Percentiles rank a stretch among this genome's conserved stretches.
Conservation (phyloP, 441 rosid genomes). For the Populus hybrid region DNA sequence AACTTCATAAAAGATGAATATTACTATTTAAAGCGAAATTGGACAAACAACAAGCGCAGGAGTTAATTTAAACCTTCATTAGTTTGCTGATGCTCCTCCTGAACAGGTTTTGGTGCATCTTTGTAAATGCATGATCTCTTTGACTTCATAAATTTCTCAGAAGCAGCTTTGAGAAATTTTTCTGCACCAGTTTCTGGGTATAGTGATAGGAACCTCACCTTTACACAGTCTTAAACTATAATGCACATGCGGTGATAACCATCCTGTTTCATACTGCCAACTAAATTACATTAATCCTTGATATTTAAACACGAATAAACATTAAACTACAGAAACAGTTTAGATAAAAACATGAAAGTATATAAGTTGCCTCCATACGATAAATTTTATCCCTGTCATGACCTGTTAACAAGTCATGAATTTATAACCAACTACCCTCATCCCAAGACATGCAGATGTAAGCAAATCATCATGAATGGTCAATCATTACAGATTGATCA, state of each 20-base stretch:
- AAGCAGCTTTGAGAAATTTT: conserved; percentile 62
- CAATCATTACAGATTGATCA: not conserved
- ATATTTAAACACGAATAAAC: conserved; percentile 5
- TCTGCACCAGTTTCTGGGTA: conserved; percentile 73
- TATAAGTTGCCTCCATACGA: not conserved
- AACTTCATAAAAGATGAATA: too few species aligned
- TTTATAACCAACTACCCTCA: not conserved
- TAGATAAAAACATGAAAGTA: not conserved
- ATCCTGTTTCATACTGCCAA: conserved; percentile 81
- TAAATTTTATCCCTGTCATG: not conserved
- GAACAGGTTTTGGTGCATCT: conserved; percentile 42
- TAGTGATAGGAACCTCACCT: conserved; percentile 76
- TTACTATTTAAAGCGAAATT: not conserved
- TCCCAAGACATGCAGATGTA: not conserved
- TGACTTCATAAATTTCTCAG: conserved; percentile 77
- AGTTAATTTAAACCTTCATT: conserved; percentile 35
- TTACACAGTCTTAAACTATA: conserved; percentile 78
- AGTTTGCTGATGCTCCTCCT: conserved; percentile 40
- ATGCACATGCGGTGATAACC: conserved; percentile 74
- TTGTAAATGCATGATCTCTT: conserved; percentile 51
- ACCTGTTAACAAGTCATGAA: not conserved
- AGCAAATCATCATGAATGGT: not conserved
- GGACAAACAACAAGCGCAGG: conserved; percentile 2
- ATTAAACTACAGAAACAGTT: conserved; percentile 7
- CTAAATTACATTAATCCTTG: conserved; percentile 20